Base-by-base conservation (phyloP, 768 basidiomycete genomes). In the Collybia mongolica region DNA sequence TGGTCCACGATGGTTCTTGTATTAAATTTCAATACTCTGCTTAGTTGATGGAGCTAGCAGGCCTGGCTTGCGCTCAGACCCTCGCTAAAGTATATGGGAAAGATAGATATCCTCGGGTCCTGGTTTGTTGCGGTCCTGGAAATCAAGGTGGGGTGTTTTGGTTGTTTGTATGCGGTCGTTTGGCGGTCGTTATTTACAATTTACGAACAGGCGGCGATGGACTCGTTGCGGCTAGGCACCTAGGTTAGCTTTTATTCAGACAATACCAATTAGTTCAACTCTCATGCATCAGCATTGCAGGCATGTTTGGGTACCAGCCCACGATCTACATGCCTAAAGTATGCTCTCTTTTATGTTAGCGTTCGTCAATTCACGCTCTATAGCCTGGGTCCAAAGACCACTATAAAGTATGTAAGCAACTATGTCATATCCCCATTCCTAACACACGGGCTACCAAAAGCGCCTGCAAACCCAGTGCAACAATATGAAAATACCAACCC, bases 121-220 rank as follows among this genome's bases (percentile, higher is more conserved):
- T 98, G n/a, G 90, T 98, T 9, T 93, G 91, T 60, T 98, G 95
- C 64, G 97, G 97, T 15, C 95, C 97, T 6, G 97, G 97, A 37
- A 98, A 98, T 61, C 96, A 98, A 74, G 93, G 82, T 69, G 51
- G 20, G 17, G 48, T 43, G 12, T 11, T 15, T 19, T 24, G n/a
- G n/a, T n/a, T n/a, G n/a, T n/a, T n/a, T n/a, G n/a, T n/a, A n/a
- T n/a, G n/a, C n/a, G n/a, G n/a, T n/a, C n/a, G n/a, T n/a, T n/a
- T n/a, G n/a, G n/a, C n/a, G n/a, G n/a, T n/a, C n/a, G n/a, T n/a
- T n/a, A n/a, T n/a, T n/a, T n/a, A n/a, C n/a, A n/a, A n/a, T 15
- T 28, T 26, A 26, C 24, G 9, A 45, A n/a, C 11, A 57, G 89
- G 93, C 1, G 97, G 97, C 11, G 97, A 99, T 69, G 97, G 97